These are phyloP conservation scores for Podospora didyma DNA, from an alignment of 495 filamentous ascomycete genomes.

Conservation along the genomic window DNA sequence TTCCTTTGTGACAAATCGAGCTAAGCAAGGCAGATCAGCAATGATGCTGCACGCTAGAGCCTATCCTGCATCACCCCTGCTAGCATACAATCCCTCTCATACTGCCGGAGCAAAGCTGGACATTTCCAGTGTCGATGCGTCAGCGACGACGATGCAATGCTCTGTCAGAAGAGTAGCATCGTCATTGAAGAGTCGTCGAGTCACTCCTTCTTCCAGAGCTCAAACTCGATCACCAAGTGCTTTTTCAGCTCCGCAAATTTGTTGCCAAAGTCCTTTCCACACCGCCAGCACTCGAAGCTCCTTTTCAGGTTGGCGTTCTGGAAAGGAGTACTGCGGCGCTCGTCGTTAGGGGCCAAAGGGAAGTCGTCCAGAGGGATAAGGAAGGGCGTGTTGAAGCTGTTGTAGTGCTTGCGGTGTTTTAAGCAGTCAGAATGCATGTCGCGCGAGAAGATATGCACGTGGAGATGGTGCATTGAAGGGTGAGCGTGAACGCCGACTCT, in stretches of 20 bases:
- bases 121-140: too few relatives aligned
- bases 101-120: too few relatives aligned
- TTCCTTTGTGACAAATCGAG: too few relatives aligned
- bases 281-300: conserved; percentile 82
- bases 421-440: conserved; percentile 68
- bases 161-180: neutral
- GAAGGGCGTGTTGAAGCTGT: conserved; percentile 85
- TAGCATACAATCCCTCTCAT: too few relatives aligned
- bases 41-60: too few relatives aligned
- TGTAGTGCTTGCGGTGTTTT: conserved; percentile 86
- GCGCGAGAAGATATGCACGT: conserved; percentile 78
- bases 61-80: too few relatives aligned
- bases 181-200: neutral
- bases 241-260: conserved; percentile 68
- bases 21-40: too few relatives aligned
- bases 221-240: conserved; percentile 79
- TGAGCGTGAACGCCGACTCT: conserved; percentile 76
- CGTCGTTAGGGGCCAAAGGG: conserved; percentile 62
- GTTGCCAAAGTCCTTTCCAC: conserved; percentile 68
- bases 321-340: conserved; percentile 55
- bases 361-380: conserved; percentile 78
- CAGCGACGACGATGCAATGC: too few relatives aligned
- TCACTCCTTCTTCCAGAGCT: conserved; percentile 71
- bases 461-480: conserved; percentile 90
- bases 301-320: conserved; percentile 41